These are phyloP conservation scores for Boletus sp. DNA, from an alignment of 1,284 basidiomycete species.

Conservation along the genomic window DNA sequence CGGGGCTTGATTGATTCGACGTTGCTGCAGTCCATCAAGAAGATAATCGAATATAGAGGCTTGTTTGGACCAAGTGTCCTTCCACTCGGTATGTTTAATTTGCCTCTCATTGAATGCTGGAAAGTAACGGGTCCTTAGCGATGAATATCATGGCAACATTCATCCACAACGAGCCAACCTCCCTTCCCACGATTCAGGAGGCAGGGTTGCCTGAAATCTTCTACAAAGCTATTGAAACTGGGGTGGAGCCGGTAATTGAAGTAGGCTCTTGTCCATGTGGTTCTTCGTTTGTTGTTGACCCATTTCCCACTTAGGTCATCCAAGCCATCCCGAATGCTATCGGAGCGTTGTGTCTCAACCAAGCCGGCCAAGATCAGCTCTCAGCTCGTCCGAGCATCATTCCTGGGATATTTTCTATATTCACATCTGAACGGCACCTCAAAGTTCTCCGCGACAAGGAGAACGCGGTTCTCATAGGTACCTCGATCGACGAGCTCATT, in stretches of 20 bases:
- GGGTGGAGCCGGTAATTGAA: conserved; percentile 87
- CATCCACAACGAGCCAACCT: conserved; percentile 98
- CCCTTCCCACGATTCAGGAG: conserved; percentile 91
- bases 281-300: not conserved
- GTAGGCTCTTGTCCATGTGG: conserved; percentile 39
- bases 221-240: conserved; percentile 80
- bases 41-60: conserved; percentile 79
- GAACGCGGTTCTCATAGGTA: conserved; percentile 85
- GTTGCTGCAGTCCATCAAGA: conserved; percentile 83
- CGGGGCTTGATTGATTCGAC: conserved; percentile 94
- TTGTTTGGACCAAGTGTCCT: conserved; percentile 89
- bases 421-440: conserved; percentile 83
- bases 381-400: conserved; percentile 77
- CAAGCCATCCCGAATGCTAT: conserved; percentile 95
- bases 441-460: conserved; percentile 93
- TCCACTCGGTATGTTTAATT: conserved; percentile 59
- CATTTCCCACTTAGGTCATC: conserved; percentile 60
- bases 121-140: conserved; percentile 45
- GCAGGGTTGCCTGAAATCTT: conserved; percentile 87
- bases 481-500: conserved; percentile 92
- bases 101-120: not conserved
- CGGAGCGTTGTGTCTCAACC: conserved; percentile 94
- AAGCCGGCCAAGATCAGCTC: conserved; percentile 83
- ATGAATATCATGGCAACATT: conserved; percentile 99
- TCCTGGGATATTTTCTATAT: conserved; percentile 80